These are phyloP conservation scores for Talaromyces sp. DNA, from an alignment of 2,329 filamentous ascomycete genomes.

Conservation along the genomic window DNA sequence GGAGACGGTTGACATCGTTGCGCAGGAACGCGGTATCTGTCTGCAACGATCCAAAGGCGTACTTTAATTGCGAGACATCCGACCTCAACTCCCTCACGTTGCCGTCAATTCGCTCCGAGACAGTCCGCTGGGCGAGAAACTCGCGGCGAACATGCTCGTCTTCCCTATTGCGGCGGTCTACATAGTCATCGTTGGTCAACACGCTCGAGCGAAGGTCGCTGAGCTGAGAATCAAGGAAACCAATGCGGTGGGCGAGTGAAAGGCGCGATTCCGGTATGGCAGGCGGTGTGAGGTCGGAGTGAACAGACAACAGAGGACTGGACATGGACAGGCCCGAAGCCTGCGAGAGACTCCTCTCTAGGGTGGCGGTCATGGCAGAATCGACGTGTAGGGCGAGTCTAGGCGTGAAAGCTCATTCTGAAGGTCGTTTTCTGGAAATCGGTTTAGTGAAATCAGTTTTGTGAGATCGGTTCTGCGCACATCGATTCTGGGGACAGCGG, in stretches of 20 bases:
- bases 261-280: slow-evolving; percentile 28
- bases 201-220: slow-evolving; percentile 31
- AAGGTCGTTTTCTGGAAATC: neutral
- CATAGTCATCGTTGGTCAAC: slow-evolving; percentile 34
- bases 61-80: slow-evolving; percentile 29
- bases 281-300: slow-evolving; percentile 30
- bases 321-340: slow-evolving; percentile 33
- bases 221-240: slow-evolving; percentile 32
- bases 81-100: slow-evolving; percentile 30
- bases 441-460: neutral
- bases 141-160: slow-evolving; percentile 34
- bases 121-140: slow-evolving; percentile 29
- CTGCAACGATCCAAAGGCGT: slow-evolving; percentile 23
- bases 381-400: neutral
- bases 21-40: slow-evolving; percentile 31
- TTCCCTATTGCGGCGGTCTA: slow-evolving; percentile 34
- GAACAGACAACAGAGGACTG: slow-evolving; percentile 29
- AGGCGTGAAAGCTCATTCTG: neutral
- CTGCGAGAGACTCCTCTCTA: slow-evolving; percentile 32
- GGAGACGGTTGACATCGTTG: slow-evolving; percentile 30
- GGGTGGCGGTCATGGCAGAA: slow-evolving; percentile 26
- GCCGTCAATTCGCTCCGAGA: slow-evolving; percentile 25
- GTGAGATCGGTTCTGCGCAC: neutral
- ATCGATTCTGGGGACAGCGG: neutral
- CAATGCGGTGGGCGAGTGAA: slow-evolving; percentile 31